Conservation (phyloP, 2,329 filamentous ascomycete genomes). For the Colletotrichum musae region DNA sequence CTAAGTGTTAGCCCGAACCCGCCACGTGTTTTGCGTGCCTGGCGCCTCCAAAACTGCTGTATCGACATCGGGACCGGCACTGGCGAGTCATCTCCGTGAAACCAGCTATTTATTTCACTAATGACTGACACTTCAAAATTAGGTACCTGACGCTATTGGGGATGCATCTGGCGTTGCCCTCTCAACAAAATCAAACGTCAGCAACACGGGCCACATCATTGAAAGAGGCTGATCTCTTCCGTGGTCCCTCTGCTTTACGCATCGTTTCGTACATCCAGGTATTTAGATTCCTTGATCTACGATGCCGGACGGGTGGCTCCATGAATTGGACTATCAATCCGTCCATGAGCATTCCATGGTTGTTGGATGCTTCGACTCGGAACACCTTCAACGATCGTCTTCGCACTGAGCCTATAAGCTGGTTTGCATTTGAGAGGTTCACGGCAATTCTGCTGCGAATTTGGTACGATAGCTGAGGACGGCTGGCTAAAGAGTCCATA, state of each 20-base stretch:
- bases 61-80: conserved; percentile 66
- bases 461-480: conserved; percentile 58
- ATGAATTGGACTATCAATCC: conserved; percentile 68
- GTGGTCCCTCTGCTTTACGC: conserved; percentile 57
- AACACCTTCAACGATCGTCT: conserved; percentile 10
- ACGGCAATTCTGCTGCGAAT: conserved; percentile 58
- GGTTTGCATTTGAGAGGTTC: conserved; percentile 67
- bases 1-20: conserved; percentile 51
- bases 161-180: conserved; percentile 47
- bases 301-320: conserved; percentile 72
- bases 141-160: conserved; percentile 68
- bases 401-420: conserved; percentile 55
- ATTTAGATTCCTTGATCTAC: neutral
- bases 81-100: conserved; percentile 47
- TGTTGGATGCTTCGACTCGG: no score
- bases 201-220: neutral
- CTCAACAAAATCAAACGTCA: no score
- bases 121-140: neutral
- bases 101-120: neutral
- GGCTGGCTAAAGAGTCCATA: conserved; percentile 51
- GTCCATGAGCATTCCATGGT: conserved; percentile 62
- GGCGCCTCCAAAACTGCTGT: conserved; percentile 54
- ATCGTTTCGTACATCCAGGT: conserved; percentile 61
- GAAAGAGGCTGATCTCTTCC: conserved; percentile 63
- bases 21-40: neutral